Conservation (phyloP, 1,284 basidiomycete genomes). For the Ustilago tritici region DNA sequence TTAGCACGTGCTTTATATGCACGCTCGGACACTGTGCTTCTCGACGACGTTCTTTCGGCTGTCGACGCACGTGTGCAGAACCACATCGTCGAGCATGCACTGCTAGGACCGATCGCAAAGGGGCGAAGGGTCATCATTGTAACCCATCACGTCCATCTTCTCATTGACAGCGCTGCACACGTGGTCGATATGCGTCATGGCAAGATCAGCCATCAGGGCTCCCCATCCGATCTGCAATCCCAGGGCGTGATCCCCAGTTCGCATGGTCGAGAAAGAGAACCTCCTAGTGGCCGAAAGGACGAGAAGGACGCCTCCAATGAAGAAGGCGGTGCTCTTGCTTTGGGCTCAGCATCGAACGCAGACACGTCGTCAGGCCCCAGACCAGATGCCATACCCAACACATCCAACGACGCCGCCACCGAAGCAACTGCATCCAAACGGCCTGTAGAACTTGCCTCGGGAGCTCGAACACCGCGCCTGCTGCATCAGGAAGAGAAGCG, state of each 20-base stretch:
- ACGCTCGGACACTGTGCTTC: conserved; percentile 55
- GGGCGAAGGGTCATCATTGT: conserved; percentile 79
- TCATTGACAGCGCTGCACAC: conserved; percentile 35
- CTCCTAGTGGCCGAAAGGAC: neutral
- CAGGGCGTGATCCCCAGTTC: conserved; percentile 7
- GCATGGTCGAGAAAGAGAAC: neutral
- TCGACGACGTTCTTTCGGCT: conserved; percentile 66
- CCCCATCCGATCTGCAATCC: conserved; percentile 20
- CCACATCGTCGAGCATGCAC: conserved; percentile 63
- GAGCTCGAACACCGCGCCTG: conserved; percentile 41
- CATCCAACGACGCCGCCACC: neutral
- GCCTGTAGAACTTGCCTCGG: conserved; percentile 19
- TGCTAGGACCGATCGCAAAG: conserved; percentile 65
- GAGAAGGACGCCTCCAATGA: neutral
- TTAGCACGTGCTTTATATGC: conserved; percentile 65
- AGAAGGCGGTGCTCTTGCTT: neutral
- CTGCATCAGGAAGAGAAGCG: conserved; percentile 58
- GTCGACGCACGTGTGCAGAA: conserved; percentile 78
- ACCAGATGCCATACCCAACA: neutral
- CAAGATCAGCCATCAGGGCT: conserved; percentile 33
- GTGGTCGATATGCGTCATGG: conserved; percentile 59
- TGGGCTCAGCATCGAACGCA: neutral
- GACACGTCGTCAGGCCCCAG: neutral
- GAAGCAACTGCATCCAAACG: conserved; percentile 1
- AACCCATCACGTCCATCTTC: conserved; percentile 73